phyloP scores from a whole-genome alignment of 2,329 filamentous ascomycete species.

The Diplodia sapinea region DNA sequence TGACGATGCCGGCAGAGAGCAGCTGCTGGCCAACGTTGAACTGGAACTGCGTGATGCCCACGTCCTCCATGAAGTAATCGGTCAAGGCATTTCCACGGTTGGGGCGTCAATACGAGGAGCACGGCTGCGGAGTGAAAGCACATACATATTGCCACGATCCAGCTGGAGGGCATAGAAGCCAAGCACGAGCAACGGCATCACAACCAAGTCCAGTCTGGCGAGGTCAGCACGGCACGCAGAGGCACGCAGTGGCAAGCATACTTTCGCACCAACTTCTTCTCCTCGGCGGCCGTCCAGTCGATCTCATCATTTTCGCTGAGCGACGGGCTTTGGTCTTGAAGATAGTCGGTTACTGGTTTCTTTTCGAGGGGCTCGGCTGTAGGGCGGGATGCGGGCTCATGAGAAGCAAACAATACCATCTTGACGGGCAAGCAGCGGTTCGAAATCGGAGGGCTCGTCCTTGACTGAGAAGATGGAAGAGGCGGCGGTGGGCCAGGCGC shows the following conservation, averaged over 20 bases:
- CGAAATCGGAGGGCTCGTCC: slow-evolving; percentile 17
- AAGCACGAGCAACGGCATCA: slow-evolving; percentile 39
- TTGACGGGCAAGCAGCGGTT: slow-evolving; percentile 17
- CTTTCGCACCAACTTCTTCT: slow-evolving; percentile 31
- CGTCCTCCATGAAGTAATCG: slow-evolving; percentile 58
- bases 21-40: slow-evolving; percentile 63
- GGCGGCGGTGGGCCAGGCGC: slow-evolving; percentile 18
- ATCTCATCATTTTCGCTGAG: slow-evolving; percentile 27
- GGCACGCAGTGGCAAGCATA: slow-evolving; percentile 3
- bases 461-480: slow-evolving; percentile 19
- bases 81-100: slow-evolving; percentile 60
- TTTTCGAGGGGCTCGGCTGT: background rate
- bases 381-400: background rate
- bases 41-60: slow-evolving; percentile 57
- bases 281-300: slow-evolving; percentile 33
- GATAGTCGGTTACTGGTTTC: slow-evolving; percentile 21
- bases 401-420: slow-evolving; percentile 26
- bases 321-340: slow-evolving; percentile 29
- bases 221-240: background rate
- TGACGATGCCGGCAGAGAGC: slow-evolving; percentile 58
- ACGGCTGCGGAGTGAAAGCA: background rate
- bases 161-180: slow-evolving; percentile 43
- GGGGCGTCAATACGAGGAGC: slow-evolving; percentile 16
- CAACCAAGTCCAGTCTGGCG: slow-evolving; percentile 32
- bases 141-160: slow-evolving; percentile 40